Base-by-base conservation (phyloP, 345 rosid genomes). In the Cardamine occulta region DNA sequence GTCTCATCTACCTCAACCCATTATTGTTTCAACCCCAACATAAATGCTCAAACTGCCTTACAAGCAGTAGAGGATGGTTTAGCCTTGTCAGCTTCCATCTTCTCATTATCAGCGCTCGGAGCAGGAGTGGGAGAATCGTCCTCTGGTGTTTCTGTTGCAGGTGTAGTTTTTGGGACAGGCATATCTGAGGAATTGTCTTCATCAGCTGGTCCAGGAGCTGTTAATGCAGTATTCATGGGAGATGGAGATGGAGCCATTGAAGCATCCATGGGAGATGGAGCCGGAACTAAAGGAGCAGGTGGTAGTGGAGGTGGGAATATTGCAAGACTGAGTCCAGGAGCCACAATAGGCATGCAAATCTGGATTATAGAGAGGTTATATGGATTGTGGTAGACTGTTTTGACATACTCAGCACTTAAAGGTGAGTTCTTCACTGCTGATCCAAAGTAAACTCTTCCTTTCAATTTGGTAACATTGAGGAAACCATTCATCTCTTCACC, bases 311-410 rank as follows among this genome's bases (percentile, higher is more conserved):
- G 85, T 51, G 84, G 78, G 24, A 12, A 35, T 32, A 86, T 39
- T 1, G 53, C 65, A 3, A 67, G 26, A 6, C 87, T 89, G 11
- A 86, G 62, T 15, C 92, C 90, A 14, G 96, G 88, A 28, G 89
- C 79, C n/a, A 85, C 80, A 51, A 90, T 88, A 1, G 86, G 84
- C 19, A 68, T 60, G 58, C 86, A 89, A 7, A 93, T 84, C 44
- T 87, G 86, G 54, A 93, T 74, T 37, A 90, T 86, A 1, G 95
- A 90, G 55, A 93, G 40, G 84, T 93, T 85, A 35, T 66, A 93
- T 4, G 98, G 97, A 75, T 81, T 83, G 17, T 86, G 12, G n/a
- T 49, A 72, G 0, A 90, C 70, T 0, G 84, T 23, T 8, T 74
- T 72, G 21, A 83, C 74, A 2, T 87, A 82, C 72, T 82, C 82